Conservation (phyloP, 805 yeast genomes). For the Candida broadrunensis region DNA sequence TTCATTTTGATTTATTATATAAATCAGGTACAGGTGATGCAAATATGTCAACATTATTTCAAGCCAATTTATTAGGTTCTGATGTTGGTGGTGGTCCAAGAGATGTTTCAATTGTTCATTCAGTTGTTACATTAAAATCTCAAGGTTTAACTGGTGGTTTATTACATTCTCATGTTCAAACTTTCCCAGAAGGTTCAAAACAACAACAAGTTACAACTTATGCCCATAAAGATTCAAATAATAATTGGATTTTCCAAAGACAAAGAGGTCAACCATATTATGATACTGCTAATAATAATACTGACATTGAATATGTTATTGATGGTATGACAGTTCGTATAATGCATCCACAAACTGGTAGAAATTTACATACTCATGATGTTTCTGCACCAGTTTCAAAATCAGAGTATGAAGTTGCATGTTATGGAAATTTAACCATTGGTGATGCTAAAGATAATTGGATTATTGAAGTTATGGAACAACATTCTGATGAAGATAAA, state of each 20-base stretch:
- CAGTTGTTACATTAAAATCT: conserved; percentile 37
- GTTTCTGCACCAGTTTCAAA: conserved; percentile 60
- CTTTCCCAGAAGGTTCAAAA: conserved; percentile 46
- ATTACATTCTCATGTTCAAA: conserved; percentile 45
- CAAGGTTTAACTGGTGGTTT: conserved; percentile 45
- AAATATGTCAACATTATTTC: conserved; percentile 76
- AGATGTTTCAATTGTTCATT: conserved; percentile 56
- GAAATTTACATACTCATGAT: conserved; percentile 71
- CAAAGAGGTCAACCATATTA: conserved; percentile 35
- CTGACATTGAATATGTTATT: conserved; percentile 36
- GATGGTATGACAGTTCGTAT: conserved; percentile 65
- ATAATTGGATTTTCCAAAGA: conserved; percentile 47
- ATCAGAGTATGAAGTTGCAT: conserved; percentile 60
- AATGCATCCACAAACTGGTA: conserved; percentile 57
- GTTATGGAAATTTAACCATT: conserved; percentile 61
- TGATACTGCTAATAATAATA: conserved; percentile 28
- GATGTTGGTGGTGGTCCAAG: conserved; percentile 65
- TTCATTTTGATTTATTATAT: conserved; percentile 70
- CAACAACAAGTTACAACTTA: conserved; percentile 49
- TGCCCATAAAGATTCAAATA: conserved; percentile 44
- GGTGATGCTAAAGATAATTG: conserved; percentile 80
- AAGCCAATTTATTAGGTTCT: conserved; percentile 69
- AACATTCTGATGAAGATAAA: conserved; percentile 51
- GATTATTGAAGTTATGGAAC: conserved; percentile 68
- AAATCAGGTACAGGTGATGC: conserved; percentile 83